Evolutionary conservation across 805 yeast species (phyloP).

Genomic region (Tetrapisispora nanseiensis): DNA sequence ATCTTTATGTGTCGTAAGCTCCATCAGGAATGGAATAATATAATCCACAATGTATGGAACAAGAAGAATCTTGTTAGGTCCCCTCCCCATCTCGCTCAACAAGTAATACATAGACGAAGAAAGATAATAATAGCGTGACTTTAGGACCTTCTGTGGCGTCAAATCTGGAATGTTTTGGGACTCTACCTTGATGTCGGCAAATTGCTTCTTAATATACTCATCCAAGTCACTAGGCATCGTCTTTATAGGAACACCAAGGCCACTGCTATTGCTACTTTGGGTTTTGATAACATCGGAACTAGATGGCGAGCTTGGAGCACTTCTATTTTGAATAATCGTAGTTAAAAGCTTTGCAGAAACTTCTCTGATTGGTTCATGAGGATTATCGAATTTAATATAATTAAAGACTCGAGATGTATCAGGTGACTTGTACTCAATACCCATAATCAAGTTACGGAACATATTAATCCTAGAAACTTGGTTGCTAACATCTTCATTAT

Average conservation of each 20-base stretch:
- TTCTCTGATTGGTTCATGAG: slow-evolving; percentile 62
- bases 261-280: slow-evolving; percentile 13
- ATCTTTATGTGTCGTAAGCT: slow-evolving; percentile 58
- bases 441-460: slow-evolving; percentile 39
- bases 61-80: slow-evolving; percentile 43
- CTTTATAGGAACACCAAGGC: slow-evolving; percentile 30
- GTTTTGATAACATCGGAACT: background rate
- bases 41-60: slow-evolving; percentile 41
- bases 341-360: slow-evolving; percentile 50
- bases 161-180: slow-evolving; percentile 27
- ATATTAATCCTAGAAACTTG: slow-evolving; percentile 49
- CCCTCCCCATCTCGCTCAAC: slow-evolving; percentile 41
- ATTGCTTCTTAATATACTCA: slow-evolving; percentile 32
- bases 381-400: slow-evolving; percentile 37
- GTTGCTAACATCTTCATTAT: slow-evolving; percentile 51
- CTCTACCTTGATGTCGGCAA: slow-evolving; percentile 36
- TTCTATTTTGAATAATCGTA: slow-evolving; percentile 14
- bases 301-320: slow-evolving; percentile 10
- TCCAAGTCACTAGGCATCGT: slow-evolving; percentile 27
- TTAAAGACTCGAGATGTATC: slow-evolving; percentile 36
- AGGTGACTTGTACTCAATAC: slow-evolving; percentile 45
- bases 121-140: slow-evolving; percentile 50
- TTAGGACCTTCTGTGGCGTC: slow-evolving; percentile 45
- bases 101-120: slow-evolving; percentile 56
- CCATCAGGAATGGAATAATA: slow-evolving; percentile 59